Evolutionary conservation across 2,329 filamentous ascomycete genomes (phyloP).

Genomic region (Aspergillus sp.): DNA sequence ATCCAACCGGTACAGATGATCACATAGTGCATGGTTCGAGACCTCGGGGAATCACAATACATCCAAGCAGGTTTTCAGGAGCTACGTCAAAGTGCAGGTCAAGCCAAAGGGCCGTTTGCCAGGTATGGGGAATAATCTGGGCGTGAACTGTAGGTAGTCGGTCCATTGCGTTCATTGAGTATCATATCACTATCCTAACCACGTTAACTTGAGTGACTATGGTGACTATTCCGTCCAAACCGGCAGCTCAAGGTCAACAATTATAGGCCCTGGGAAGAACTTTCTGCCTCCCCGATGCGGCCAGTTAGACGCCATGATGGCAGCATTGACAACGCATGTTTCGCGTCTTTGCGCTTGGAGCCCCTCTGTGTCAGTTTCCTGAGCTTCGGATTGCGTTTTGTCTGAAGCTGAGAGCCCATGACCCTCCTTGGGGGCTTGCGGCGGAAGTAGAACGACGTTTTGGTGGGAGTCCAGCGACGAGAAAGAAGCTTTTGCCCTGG

Average conservation of each 20-base stretch:
- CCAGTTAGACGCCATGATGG: constrained; percentile 68
- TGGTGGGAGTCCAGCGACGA: constrained; percentile 6
- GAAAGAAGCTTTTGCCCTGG: neutral
- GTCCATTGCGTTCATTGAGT: neutral
- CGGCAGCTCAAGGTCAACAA: constrained; percentile 75
- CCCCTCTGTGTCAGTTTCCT: neutral
- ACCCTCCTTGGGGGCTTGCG: neutral
- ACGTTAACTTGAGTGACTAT: neutral
- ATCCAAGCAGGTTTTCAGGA: neutral
- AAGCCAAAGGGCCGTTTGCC: neutral
- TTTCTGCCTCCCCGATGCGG: constrained; percentile 61
- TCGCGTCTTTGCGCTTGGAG: constrained; percentile 51
- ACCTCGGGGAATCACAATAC: neutral
- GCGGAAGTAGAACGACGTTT: constrained; percentile 12
- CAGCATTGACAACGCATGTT: constrained; percentile 78
- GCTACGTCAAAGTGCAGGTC: neutral
- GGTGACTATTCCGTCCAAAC: constrained; percentile 9
- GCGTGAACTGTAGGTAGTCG: neutral
- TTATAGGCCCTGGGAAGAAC: constrained; percentile 71
- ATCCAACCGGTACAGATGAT: neutral
- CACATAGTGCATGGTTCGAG: neutral
- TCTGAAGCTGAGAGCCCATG: neutral
- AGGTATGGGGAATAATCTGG: neutral
- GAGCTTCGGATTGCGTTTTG: neutral
- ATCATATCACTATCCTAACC: neutral